Evolutionary conservation across 2,329 filamentous ascomycete species (phyloP), one percentile per base, ranked within the genome.

Genomic region (Talaromyces marneffei): DNA sequence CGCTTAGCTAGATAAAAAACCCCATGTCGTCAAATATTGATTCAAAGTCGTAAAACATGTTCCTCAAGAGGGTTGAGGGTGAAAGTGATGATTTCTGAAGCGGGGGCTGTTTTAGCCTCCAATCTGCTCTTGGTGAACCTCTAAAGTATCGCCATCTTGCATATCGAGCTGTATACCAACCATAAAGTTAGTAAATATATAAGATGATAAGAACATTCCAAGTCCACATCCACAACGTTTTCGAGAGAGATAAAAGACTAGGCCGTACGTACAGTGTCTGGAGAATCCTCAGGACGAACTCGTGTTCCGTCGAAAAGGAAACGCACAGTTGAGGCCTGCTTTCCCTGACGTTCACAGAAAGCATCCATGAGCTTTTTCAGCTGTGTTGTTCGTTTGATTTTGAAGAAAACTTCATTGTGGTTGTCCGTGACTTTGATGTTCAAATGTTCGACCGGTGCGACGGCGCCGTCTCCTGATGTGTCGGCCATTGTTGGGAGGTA

Each of bases 361-460:
- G 94, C 94, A 64, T 91, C 89, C 94, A 99, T 99, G 60, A 99
- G 83, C 82, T 99, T 99, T 80, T 96, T 94, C 1, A 99, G 85
- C 75, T 92, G 90, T 0, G 94, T 99, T 23, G 89, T 92, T 39
- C 92, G 86, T 87, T 99, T 99, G 81, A 99, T 99, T 83, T 99
- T 99, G 83, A 99, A 99, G 78, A 97, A 99, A 70, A 99, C 93
- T 75, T 99, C 94, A 75, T 99, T 99, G 81, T 97, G 97, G 80
- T 96, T 97, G 70, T 99, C 94, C 0, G 94, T 97, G 14, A 99
- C 94, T 77, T 99, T 99, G 80, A 99, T 97, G 80, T 99, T 99
- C 4, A 99, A 82, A 77, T 99, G 94, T 79, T 97, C 93, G 10
- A 80, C 80, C 60, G 80, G 79, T 25, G 80, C 72, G 4, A 75